Conservation (phyloP, 108 stramenopile genomes). For the Pelagomonas calceolata region DNA sequence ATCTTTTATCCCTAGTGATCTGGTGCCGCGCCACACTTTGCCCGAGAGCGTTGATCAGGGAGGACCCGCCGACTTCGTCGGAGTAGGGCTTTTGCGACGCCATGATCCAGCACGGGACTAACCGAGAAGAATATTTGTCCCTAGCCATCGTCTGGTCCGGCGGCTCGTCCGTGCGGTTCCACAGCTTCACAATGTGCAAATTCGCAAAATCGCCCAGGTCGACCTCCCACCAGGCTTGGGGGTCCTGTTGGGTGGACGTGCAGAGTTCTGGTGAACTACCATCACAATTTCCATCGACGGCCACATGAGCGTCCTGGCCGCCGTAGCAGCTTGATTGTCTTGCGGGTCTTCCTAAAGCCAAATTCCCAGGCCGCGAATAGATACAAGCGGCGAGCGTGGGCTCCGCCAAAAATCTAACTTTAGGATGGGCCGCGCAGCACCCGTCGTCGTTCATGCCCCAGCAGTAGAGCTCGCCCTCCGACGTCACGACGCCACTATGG, state of each 20-base stretch:
- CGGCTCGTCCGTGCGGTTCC: conserved; percentile 54
- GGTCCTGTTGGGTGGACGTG: conserved; percentile 25
- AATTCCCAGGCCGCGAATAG: conserved; percentile 24
- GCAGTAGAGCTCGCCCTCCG: conserved; percentile 47
- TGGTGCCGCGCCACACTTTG: conserved; percentile 16
- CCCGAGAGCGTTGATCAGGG: conserved; percentile 18
- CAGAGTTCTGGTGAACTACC: conserved; percentile 9
- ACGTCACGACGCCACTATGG: conserved; percentile 36
- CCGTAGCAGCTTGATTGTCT: conserved; percentile 14
- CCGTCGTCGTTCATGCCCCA: conserved; percentile 51
- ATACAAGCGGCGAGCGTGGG: conserved; percentile 31
- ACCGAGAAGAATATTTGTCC: conserved; percentile 29
- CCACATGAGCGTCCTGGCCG: conserved; percentile 15
- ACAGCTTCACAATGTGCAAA: conserved; percentile 31
- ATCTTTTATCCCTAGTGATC: conserved; percentile 24
- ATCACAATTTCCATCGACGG: conserved; percentile 26
- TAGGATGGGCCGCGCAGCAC: conserved; percentile 42
- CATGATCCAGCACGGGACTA: conserved; percentile 56
- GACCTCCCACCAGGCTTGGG: conserved; percentile 31
- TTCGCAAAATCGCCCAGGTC: conserved; percentile 20
- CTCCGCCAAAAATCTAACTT: conserved; percentile 17
- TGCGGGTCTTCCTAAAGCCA: conserved; percentile 19
- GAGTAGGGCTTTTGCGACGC: conserved; percentile 35
- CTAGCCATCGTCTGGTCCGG: conserved; percentile 23
- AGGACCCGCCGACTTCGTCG: conserved; percentile 22